Evolutionary conservation across 768 basidiomycete genomes (phyloP).

Genomic region (Podaxis sp.): DNA sequence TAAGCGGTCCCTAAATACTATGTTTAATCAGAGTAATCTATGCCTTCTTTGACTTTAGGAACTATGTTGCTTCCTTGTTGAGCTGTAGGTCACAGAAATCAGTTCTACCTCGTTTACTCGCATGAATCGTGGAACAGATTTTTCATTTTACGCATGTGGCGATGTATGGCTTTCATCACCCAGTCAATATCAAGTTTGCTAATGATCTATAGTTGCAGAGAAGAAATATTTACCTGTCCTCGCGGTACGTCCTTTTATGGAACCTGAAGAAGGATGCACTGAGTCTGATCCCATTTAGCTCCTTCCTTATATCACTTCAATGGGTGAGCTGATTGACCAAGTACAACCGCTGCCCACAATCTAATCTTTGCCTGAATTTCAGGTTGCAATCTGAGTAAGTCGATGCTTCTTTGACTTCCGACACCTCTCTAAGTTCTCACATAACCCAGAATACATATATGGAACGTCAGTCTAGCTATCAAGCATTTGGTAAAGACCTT

Average conservation of each 20-base stretch:
- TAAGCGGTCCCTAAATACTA: background rate
- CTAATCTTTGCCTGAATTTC: background rate
- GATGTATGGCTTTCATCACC: background rate
- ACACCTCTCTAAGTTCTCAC: background rate
- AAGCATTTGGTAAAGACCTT: background rate
- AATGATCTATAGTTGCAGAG: background rate
- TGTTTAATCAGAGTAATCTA: background rate
- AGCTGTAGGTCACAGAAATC: background rate
- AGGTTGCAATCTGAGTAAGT: background rate
- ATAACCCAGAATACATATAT: background rate
- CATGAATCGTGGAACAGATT: background rate
- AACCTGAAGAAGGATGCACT: background rate
- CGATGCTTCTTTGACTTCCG: background rate
- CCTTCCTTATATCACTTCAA: background rate
- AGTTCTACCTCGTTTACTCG: background rate
- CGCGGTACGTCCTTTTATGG: background rate
- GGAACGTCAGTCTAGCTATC: background rate
- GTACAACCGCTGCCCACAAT: background rate
- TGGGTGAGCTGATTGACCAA: background rate
- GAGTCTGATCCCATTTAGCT: background rate
- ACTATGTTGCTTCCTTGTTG: background rate
- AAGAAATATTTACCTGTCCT: background rate
- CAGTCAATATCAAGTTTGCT: background rate
- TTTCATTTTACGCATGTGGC: constrained; percentile 10
- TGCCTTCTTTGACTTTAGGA: background rate